Percentiles rank a stretch among this genome's conserved stretches.
Evolutionary conservation across 2,329 filamentous ascomycete species (phyloP).

Genomic region (Colletotrichum shisoi): DNA sequence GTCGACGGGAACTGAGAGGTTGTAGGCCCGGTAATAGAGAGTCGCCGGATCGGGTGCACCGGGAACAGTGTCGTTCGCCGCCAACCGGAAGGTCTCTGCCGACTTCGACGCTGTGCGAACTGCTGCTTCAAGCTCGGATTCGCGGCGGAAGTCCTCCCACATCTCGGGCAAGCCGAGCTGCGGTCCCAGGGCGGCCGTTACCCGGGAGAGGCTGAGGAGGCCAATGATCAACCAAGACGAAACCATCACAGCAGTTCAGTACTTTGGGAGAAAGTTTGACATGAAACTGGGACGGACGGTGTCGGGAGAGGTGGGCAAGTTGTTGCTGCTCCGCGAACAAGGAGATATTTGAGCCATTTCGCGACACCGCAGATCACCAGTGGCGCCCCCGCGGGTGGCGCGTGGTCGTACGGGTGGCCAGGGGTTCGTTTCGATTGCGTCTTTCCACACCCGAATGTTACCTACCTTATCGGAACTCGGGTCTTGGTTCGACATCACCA

Average conservation of each 20-base stretch:
- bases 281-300: not conserved
- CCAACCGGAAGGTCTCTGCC: not conserved
- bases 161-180: conserved; percentile 30
- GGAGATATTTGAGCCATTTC: conserved; percentile 16
- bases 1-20: conserved; percentile 67
- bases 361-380: not conserved
- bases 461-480: conserved; percentile 23
- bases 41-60: conserved; percentile 25
- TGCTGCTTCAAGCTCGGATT: not conserved
- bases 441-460: conserved; percentile 17
- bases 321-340: not conserved
- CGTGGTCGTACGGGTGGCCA: conserved; percentile 9
- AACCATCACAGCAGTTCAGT: not conserved
- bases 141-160: conserved; percentile 6
- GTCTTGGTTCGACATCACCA: not conserved
- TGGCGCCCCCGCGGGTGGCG: not conserved
- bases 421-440: conserved; percentile 1
- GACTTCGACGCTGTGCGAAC: not conserved
- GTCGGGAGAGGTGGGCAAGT: no score
- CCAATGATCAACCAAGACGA: conserved; percentile 8
- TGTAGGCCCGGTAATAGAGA: conserved; percentile 52
- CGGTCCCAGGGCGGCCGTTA: conserved; percentile 25
- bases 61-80: not conserved
- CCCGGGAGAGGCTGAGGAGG: conserved; percentile 14
- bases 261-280: no score